These are phyloP conservation scores for Cucurbita moschata DNA, from an alignment of 306 rosid species.

Conservation along the genomic window DNA sequence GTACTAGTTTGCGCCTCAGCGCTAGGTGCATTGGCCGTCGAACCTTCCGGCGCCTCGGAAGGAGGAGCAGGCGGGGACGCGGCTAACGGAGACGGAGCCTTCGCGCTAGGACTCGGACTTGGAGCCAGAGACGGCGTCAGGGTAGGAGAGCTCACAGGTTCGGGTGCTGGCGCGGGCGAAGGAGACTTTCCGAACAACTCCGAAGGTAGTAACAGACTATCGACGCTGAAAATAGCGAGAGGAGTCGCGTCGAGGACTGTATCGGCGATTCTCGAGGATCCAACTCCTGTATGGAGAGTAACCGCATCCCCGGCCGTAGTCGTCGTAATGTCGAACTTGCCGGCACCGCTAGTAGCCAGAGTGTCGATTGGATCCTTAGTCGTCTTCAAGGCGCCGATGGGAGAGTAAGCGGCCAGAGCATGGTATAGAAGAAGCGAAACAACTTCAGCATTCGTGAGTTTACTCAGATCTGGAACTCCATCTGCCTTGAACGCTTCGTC, in stretches of 20 bases:
- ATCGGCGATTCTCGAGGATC: constrained; percentile 53
- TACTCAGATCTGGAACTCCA: constrained; percentile 65
- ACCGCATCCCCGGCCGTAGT: constrained; percentile 49
- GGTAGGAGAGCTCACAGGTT: constrained; percentile 28
- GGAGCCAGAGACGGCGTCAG: constrained; percentile 38
- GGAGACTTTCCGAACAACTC: constrained; percentile 66
- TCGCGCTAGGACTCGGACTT: constrained; percentile 18
- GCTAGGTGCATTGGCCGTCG: constrained; percentile 46
- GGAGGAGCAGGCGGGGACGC: constrained; percentile 82
- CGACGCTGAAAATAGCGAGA: constrained; percentile 47
- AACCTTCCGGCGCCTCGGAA: constrained; percentile 20
- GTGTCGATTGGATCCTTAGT: constrained; percentile 37
- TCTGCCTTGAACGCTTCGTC: constrained; percentile 79
- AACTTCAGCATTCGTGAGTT: constrained; percentile 65
- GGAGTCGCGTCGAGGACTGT: constrained; percentile 69
- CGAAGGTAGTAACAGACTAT: constrained; percentile 47
- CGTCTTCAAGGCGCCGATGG: constrained; percentile 61
- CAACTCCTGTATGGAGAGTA: constrained; percentile 76
- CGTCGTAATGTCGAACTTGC: constrained; percentile 40
- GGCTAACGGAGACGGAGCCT: constrained; percentile 39
- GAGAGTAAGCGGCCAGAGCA: constrained; percentile 44
- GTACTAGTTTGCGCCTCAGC: constrained; percentile 30
- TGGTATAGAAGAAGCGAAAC: constrained; percentile 69
- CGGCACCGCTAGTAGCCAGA: constrained; percentile 65
- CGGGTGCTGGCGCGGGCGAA: constrained; percentile 59